Base-by-base conservation (phyloP, 345 rosid species). In the Cochlearia excelsa region DNA sequence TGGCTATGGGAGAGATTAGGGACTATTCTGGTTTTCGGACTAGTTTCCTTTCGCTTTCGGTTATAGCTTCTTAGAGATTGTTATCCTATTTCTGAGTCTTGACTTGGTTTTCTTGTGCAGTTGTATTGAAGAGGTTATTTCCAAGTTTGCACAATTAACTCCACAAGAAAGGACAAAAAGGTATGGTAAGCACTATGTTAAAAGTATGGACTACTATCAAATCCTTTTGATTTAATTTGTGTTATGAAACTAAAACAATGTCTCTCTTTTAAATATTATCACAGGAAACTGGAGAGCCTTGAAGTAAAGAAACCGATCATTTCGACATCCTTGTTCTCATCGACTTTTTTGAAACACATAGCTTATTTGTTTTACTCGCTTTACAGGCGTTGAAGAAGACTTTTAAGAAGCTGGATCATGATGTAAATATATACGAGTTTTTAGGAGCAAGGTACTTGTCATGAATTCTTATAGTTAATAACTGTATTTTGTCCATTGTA, bases 261-360 rank as follows among this genome's bases (percentile, higher is more conserved):
- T 71, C 37, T 37, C 3, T 28, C n/a, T 4, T 38, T 38, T 47
- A 29, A 16, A 16, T 7, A 29, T 54, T 46, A 47, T 37, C 54
- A 63, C 91, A 91, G 98, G 88, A 87, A 91, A 70, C n/a, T 91
- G 75, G 94, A 91, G 78, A 84, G 91, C 77, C 96, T 91, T 65
- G 91, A 87, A 79, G 98, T 91, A 87, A 85, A 78, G 71, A 59
- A 57, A 26, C 28, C 9, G 8, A 10, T 60, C n/a, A 54, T 48
- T 27, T 63, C 42, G 56, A 4, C 43, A 42, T 54, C 63, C 44
- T 38, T 30, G 51, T 67, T 59, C 35, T 56, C 16, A 7, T 51
- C 26, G 8, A 9, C 26, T 0, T 46, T 43, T n/a, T 51, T 9
- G 7, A 39, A 28, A 39, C 45, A 26, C 34, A 54, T 41, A 10